Percentiles rank a stretch among this genome's conserved stretches.
These are phyloP conservation scores for Colletotrichum phormii DNA, from an alignment of 2,329 filamentous ascomycete genomes.

Conservation along the genomic window DNA sequence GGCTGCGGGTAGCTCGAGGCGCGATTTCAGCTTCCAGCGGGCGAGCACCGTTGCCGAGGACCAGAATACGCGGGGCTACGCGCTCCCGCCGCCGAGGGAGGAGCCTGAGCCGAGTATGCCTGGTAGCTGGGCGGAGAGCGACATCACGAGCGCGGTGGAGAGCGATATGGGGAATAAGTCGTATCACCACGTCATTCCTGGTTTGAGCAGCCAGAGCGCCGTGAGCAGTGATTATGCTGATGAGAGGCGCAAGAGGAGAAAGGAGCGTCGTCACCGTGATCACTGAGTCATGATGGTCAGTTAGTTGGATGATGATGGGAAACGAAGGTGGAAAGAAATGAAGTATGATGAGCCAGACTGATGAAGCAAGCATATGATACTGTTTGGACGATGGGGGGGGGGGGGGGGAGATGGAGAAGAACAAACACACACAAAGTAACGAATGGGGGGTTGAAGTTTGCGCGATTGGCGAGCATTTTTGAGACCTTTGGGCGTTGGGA, in stretches of 20 bases:
- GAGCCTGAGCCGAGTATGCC: constrained; percentile 44
- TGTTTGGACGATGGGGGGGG: not conserved
- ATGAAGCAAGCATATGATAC: not conserved
- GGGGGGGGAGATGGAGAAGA: not conserved
- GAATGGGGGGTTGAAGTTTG: not conserved
- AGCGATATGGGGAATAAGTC: constrained; percentile 69
- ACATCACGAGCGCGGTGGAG: constrained; percentile 46
- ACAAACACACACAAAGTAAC: not conserved
- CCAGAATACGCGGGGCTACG: constrained; percentile 40
- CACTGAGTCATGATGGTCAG: not conserved
- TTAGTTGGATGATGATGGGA: too few species aligned
- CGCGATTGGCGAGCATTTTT: constrained; percentile 14
- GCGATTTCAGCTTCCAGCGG: constrained; percentile 67
- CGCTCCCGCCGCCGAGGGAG: constrained; percentile 38
- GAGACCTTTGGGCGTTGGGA: constrained; percentile 22
- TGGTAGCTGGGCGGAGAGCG: constrained; percentile 53
- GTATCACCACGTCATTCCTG: constrained; percentile 67
- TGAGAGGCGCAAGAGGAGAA: constrained; percentile 56
- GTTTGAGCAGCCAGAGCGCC: constrained; percentile 51
- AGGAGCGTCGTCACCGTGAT: constrained; percentile 44
- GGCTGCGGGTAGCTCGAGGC: constrained; percentile 45
- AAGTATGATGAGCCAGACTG: not conserved
- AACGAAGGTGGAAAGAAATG: not conserved
- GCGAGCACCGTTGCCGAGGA: constrained; percentile 48
- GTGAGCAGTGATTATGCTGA: constrained; percentile 53